Evolutionary conservation across 306 rosid genomes (phyloP).

Genomic region (Coriaria nepalensis): DNA sequence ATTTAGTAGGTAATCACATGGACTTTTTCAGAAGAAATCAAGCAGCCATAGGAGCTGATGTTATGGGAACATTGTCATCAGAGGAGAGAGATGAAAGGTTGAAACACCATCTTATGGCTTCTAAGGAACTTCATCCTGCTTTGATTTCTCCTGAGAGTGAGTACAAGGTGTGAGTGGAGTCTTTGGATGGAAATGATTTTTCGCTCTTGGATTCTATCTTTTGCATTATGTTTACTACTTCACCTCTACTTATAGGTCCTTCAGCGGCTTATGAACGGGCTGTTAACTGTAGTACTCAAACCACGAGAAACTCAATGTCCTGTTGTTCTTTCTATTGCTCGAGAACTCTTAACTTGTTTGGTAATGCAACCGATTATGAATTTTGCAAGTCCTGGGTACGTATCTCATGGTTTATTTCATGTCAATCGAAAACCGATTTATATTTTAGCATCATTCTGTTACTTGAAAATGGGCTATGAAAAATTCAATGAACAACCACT

Average conservation of each 20-base stretch:
- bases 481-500: too few species aligned
- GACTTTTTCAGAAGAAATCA: constrained; percentile 95
- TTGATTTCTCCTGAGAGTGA: constrained; percentile 93
- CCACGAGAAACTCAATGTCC: constrained; percentile 83
- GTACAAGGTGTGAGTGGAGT: constrained; percentile 99
- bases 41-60: constrained; percentile 77
- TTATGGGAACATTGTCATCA: constrained; percentile 82
- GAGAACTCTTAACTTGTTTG: constrained; percentile 82
- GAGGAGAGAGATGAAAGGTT: constrained; percentile 93
- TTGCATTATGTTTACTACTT: constrained; percentile 25
- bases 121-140: constrained; percentile 97
- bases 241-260: constrained; percentile 42
- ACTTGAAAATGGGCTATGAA: too few species aligned
- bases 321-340: constrained; percentile 65
- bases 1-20: constrained; percentile 71
- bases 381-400: constrained; percentile 94
- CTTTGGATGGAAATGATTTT: constrained; percentile 26
- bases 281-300: constrained; percentile 63
- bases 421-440: too few species aligned
- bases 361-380: constrained; percentile 81
- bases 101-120: constrained; percentile 67
- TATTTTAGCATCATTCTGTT: too few species aligned
- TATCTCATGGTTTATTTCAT: constrained; percentile 18
- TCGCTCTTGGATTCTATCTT: constrained; percentile 12
- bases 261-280: constrained; percentile 77